Conservation (phyloP, 2,329 filamentous ascomycete genomes). For the Neoascochyta sp. region DNA sequence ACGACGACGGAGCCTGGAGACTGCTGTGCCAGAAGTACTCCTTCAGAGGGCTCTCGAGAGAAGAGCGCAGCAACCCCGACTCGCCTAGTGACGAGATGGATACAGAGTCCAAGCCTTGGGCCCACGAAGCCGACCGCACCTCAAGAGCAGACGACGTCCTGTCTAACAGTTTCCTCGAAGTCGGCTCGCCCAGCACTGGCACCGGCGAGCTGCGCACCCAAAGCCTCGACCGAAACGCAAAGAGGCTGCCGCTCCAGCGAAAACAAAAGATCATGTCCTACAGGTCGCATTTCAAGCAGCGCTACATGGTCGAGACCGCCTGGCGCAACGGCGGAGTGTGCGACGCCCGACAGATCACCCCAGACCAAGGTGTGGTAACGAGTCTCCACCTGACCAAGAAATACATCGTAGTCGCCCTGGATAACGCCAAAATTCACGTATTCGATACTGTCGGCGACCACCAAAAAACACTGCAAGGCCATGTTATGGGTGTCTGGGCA, state of each 20-base stretch:
- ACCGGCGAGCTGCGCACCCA: slow-evolving; percentile 49
- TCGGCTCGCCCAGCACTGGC: slow-evolving; percentile 42
- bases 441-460: slow-evolving; percentile 89
- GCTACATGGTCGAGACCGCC: slow-evolving; percentile 93
- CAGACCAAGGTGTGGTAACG: slow-evolving; percentile 94
- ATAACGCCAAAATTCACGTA: slow-evolving; percentile 98
- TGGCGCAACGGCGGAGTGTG: slow-evolving; percentile 90
- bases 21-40: slow-evolving; percentile 94
- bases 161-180: slow-evolving; percentile 27
- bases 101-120: slow-evolving; percentile 21
- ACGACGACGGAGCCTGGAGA: slow-evolving; percentile 98
- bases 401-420: slow-evolving; percentile 94
- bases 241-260: slow-evolving; percentile 28
- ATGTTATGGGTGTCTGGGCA: slow-evolving; percentile 99
- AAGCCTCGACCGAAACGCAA: slow-evolving; percentile 54
- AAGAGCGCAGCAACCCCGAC: slow-evolving; percentile 32
- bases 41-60: slow-evolving; percentile 61
- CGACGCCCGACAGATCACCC: slow-evolving; percentile 82
- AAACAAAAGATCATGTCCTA: slow-evolving; percentile 74
- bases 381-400: slow-evolving; percentile 90
- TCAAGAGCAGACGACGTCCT: slow-evolving; percentile 25
- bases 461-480: slow-evolving; percentile 84
- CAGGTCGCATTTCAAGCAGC: slow-evolving; percentile 95
- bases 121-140: slow-evolving; percentile 23
- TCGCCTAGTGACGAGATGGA: slow-evolving; percentile 28